These are phyloP conservation scores for Hydnomerulius pinastri DNA, from an alignment of 768 basidiomycete genomes.

Conservation along the genomic window DNA sequence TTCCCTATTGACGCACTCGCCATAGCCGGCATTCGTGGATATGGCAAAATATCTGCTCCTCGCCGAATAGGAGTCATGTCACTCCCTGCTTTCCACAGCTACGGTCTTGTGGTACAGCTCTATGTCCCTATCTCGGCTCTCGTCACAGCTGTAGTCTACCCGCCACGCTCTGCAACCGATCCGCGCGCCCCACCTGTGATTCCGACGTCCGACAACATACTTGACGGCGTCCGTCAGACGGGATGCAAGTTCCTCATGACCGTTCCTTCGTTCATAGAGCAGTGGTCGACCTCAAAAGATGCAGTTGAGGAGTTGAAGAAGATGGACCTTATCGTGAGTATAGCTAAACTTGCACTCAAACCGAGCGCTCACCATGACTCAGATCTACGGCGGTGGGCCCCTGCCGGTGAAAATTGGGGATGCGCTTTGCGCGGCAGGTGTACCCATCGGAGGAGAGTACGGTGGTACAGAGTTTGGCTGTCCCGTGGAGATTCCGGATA, in stretches of 20 bases:
- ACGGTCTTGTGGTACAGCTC: constrained; percentile 29
- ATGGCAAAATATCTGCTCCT: background rate
- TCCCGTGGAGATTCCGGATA: background rate
- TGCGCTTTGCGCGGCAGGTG: constrained; percentile 17
- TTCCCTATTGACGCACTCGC: background rate
- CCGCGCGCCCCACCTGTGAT: background rate
- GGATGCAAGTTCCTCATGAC: background rate
- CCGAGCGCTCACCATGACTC: background rate
- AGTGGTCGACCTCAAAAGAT: constrained; percentile 1
- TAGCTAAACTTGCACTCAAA: background rate
- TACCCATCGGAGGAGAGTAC: constrained; percentile 11
- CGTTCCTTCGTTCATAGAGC: constrained; percentile 1
- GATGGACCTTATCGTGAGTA: constrained; percentile 8
- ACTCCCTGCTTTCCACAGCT: constrained; percentile 36
- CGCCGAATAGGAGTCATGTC: constrained; percentile 23
- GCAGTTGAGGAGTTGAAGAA: constrained; percentile 4
- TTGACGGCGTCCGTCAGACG: background rate
- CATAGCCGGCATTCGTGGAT: background rate
- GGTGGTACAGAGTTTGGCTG: constrained; percentile 25
- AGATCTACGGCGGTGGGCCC: constrained; percentile 18
- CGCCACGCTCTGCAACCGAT: constrained; percentile 15
- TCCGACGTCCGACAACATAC: background rate
- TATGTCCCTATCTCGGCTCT: constrained; percentile 24
- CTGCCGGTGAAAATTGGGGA: constrained; percentile 15
- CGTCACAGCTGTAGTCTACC: constrained; percentile 22